Evolutionary conservation across 106 monocot species (phyloP), one percentile per base, ranked within the genome.

Genomic region (Agapanthus africanus): DNA sequence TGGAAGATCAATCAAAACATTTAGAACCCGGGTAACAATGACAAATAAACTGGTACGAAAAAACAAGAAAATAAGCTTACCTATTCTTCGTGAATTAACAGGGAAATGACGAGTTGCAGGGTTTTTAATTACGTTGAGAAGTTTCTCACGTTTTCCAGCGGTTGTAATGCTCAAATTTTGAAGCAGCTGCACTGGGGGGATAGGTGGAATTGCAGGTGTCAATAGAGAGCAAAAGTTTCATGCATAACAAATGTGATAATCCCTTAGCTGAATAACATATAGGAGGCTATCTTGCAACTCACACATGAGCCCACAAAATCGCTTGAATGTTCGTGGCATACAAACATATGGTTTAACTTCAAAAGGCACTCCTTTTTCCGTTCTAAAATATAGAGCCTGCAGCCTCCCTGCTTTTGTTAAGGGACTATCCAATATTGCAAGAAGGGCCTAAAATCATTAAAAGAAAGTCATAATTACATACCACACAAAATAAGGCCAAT

Each of bases 241-340:
- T 25, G 40, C 33, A 36, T 30, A 44, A 35, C 27, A 57, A 2
- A 63, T 21, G n/a, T 47, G 21, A 47, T 0, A 27, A 35, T 8
- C 18, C 47, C 30, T 5, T 38, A 60, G n/a, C n/a, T n/a, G n/a
- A n/a, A n/a, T n/a, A n/a, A n/a, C n/a, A n/a, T n/a, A n/a, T n/a
- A n/a, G n/a, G n/a, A n/a, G n/a, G n/a, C n/a, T n/a, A n/a, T 61
- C 4, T 14, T 33, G 37, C 26, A 61, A 81, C 97, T 82, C 87
- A 92, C 97, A 87, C 97, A 99, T 90, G 54, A 99, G 87, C 4
- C 97, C 92, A 70, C 74, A 87, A 66, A 99, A 99, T 26, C 97
- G 82, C 73, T 87, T 89, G 37, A 92, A 89, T 65, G 97, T 99
- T 38, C 97, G 78, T 18, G 97, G 97, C 67, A 99, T 85, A 7